Percentiles rank a stretch among this genome's conserved stretches.
phyloP scores from a whole-genome alignment of 345 rosid species.

The Brassica nigra region DNA sequence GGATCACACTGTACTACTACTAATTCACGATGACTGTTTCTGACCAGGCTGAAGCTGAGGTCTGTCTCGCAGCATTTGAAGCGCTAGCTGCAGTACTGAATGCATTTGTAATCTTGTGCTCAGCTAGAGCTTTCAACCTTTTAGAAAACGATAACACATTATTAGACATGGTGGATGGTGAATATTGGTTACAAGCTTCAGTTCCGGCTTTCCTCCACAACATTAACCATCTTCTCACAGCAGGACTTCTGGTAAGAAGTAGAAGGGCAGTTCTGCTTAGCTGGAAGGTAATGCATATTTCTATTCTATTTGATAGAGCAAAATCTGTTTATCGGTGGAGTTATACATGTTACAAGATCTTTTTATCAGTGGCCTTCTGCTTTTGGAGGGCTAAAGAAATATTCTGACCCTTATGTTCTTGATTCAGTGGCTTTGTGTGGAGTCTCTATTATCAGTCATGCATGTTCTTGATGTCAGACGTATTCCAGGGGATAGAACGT shows the following conservation, averaged over 20 bases:
- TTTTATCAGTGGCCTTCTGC: background rate
- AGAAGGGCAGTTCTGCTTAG: conserved; percentile 81
- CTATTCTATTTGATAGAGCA: background rate
- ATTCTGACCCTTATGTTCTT: conserved; percentile 21
- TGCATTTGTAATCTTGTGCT: conserved; percentile 52
- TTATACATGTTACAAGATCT: conserved; percentile 5
- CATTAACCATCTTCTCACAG: conserved; percentile 69
- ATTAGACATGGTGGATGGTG: conserved; percentile 45
- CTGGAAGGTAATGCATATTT: conserved; percentile 67
- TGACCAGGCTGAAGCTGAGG: conserved; percentile 71
- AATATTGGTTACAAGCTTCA: conserved; percentile 60
- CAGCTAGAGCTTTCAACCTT: conserved; percentile 55
- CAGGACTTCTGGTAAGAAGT: conserved; percentile 67
- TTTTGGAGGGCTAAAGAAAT: background rate
- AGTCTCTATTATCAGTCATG: conserved; percentile 69
- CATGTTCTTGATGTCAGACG: conserved; percentile 53
- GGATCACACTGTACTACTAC: background rate
- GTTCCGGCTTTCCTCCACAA: conserved; percentile 67
- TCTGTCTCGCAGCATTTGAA: conserved; percentile 79
- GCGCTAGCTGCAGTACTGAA: conserved; percentile 61
- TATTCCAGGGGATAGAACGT: conserved; percentile 42
- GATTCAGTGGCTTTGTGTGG: conserved; percentile 83
- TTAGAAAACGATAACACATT: conserved; percentile 47
- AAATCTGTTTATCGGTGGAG: conserved; percentile 13
- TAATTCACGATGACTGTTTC: conserved; percentile 26